Conservation (phyloP, 352 stramenopile species). For the Phytophthora tentaculata region DNA sequence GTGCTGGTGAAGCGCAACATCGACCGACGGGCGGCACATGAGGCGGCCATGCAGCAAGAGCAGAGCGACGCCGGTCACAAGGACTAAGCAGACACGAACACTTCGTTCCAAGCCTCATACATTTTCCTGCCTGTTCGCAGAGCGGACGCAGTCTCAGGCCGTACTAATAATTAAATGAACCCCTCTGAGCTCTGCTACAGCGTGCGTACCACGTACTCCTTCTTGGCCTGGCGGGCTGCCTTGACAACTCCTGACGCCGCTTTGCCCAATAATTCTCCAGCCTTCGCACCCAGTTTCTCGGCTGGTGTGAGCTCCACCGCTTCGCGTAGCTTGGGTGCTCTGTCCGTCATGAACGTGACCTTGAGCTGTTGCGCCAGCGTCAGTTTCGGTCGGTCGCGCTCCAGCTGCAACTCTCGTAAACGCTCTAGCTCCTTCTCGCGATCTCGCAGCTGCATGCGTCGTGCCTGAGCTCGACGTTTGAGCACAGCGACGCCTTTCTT, state of each 20-base stretch:
- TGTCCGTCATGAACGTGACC: conserved; percentile 48
- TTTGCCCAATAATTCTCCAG: conserved; percentile 50
- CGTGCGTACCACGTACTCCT: conserved; percentile 71
- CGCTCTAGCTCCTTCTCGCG: conserved; percentile 58
- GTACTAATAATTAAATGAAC: conserved; percentile 38
- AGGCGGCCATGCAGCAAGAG: conserved; percentile 24
- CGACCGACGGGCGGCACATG: conserved; percentile 51
- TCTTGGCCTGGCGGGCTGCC: conserved; percentile 55
- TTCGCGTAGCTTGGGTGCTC: conserved; percentile 57
- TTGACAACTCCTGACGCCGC: conserved; percentile 44
- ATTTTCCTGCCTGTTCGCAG: background rate
- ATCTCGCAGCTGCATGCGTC: conserved; percentile 57
- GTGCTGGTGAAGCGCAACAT: conserved; percentile 85
- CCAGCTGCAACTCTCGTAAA: conserved; percentile 49
- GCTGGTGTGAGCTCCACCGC: conserved; percentile 60
- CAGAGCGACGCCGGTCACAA: conserved; percentile 21
- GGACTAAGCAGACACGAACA: conserved; percentile 33
- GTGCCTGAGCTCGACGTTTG: conserved; percentile 41
- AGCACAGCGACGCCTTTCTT: conserved; percentile 59
- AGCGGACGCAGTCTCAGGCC: conserved; percentile 4
- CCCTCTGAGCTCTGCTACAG: conserved; percentile 40
- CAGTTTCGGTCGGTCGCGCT: conserved; percentile 43
- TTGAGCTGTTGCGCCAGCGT: conserved; percentile 60
- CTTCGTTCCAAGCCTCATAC: conserved; percentile 8
- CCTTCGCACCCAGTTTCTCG: conserved; percentile 51